Evolutionary conservation across 2,329 filamentous ascomycete genomes (phyloP).

Genomic region (Aspergillus ibericus): DNA sequence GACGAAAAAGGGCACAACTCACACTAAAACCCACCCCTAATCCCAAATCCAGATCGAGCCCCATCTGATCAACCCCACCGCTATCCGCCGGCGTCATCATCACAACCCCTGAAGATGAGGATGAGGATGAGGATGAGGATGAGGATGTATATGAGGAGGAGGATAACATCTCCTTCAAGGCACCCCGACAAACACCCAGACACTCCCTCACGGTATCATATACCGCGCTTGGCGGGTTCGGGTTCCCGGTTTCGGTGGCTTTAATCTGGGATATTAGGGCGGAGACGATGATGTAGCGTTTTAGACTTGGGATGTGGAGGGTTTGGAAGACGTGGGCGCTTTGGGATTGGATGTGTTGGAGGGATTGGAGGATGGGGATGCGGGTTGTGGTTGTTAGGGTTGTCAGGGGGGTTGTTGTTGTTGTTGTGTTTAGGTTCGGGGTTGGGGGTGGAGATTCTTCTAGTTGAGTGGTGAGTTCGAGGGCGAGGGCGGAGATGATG

Average conservation of each 20-base stretch:
- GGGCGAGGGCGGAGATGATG: slow-evolving; percentile 20
- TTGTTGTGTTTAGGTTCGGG: background rate
- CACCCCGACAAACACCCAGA: background rate
- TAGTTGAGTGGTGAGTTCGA: slow-evolving; percentile 26
- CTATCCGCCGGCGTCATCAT: background rate
- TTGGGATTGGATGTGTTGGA: slow-evolving; percentile 22
- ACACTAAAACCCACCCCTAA: background rate
- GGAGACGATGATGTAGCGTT: slow-evolving; percentile 17
- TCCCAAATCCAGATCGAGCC: background rate
- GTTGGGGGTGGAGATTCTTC: slow-evolving; percentile 17
- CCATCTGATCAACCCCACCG: background rate
- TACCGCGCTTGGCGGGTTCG: slow-evolving; percentile 6
- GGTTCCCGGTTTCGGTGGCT: slow-evolving; percentile 12
- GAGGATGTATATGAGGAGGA: no score
- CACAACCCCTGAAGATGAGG: background rate
- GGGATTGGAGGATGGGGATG: slow-evolving; percentile 17
- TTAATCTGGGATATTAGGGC: slow-evolving; percentile 17
- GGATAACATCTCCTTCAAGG: background rate
- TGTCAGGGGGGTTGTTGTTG: background rate
- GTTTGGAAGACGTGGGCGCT: slow-evolving; percentile 20
- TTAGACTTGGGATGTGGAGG: slow-evolving; percentile 17
- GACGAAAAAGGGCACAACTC: no score
- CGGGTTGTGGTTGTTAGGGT: slow-evolving; percentile 14
- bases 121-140: no score
- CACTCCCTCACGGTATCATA: slow-evolving; percentile 13